A percentile compares a stretch with the other conserved stretches of the same genome.
phyloP scores from a whole-genome alignment of 2,329 filamentous ascomycete species.

The Metarhizium robertsii region DNA sequence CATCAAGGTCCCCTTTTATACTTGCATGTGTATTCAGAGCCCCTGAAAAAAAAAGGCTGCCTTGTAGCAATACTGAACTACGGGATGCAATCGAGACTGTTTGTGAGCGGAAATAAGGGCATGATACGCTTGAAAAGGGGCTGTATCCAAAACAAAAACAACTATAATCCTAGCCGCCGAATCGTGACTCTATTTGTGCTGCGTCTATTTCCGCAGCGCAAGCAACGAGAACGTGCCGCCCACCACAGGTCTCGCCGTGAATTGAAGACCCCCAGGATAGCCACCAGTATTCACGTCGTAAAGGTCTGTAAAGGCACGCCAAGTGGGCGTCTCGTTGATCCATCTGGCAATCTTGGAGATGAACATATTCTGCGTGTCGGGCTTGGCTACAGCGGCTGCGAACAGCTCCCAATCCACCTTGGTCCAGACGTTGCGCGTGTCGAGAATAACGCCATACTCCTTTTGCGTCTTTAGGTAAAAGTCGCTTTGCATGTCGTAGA shows the following conservation, averaged over 20 bases:
- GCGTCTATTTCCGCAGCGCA: conserved; percentile 35
- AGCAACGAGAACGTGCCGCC: conserved; percentile 75
- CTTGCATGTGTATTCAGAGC: too few species aligned
- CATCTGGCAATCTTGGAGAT: conserved; percentile 60
- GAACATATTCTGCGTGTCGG: conserved; percentile 53
- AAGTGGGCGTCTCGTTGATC: conserved; percentile 64
- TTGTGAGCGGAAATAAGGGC: too few species aligned
- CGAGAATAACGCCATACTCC: conserved; percentile 73
- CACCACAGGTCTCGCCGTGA: conserved; percentile 70
- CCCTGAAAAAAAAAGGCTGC: too few species aligned
- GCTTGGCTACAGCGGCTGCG: conserved; percentile 62
- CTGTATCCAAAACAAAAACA: background rate
- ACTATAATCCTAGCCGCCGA: background rate
- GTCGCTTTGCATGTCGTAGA: conserved; percentile 68
- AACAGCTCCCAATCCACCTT: conserved; percentile 88
- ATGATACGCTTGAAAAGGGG: too few species aligned
- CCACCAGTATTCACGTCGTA: conserved; percentile 64
- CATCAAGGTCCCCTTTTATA: too few species aligned
- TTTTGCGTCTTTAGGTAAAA: conserved; percentile 68
- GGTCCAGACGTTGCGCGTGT: conserved; percentile 71
- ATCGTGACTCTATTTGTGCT: background rate
- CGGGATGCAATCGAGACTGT: too few species aligned
- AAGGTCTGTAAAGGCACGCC: conserved; percentile 66
- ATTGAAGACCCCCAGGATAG: conserved; percentile 54
- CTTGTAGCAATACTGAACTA: too few species aligned